Conservation (phyloP, 768 basidiomycete genomes). For the Psilocybe cubensis region DNA sequence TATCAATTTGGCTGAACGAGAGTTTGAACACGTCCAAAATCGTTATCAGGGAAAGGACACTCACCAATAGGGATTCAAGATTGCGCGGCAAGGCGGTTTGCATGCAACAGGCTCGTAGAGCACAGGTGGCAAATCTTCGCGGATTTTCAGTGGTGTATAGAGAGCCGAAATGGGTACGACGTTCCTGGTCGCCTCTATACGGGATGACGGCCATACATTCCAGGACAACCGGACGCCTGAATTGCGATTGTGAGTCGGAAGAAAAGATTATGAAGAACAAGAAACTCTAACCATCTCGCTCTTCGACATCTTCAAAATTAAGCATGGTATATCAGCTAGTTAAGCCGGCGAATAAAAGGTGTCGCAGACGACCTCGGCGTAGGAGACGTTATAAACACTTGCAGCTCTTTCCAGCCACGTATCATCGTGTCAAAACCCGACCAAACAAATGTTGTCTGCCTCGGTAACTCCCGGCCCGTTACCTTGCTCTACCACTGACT, state of each 20-base stretch:
- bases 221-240: constrained; percentile 93
- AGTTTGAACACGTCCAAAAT: not conserved
- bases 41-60: constrained; percentile 9
- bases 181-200: constrained; percentile 97
- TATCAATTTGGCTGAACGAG: constrained; percentile 87
- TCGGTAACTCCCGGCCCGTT: not conserved
- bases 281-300: constrained; percentile 81
- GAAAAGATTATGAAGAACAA: not conserved
- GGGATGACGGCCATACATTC: constrained; percentile 99
- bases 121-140: constrained; percentile 94
- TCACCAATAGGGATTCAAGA: constrained; percentile 97
- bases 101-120: constrained; percentile 98
- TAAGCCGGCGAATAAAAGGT: constrained; percentile 28
- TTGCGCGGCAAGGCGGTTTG: constrained; percentile 96
- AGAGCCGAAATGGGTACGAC: constrained; percentile 98
- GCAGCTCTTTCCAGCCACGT: constrained; percentile 33
- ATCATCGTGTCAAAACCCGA: constrained; percentile 20
- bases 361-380: constrained; percentile 42
- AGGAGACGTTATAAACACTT: constrained; percentile 19
- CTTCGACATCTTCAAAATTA: constrained; percentile 97
- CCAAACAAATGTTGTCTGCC: constrained; percentile 29
- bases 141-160: constrained; percentile 92
- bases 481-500: not conserved
- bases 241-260: constrained; percentile 1
- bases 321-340: constrained; percentile 46